phyloP scores from a whole-genome alignment of 441 rosid species.

The Jatropha multifida region DNA sequence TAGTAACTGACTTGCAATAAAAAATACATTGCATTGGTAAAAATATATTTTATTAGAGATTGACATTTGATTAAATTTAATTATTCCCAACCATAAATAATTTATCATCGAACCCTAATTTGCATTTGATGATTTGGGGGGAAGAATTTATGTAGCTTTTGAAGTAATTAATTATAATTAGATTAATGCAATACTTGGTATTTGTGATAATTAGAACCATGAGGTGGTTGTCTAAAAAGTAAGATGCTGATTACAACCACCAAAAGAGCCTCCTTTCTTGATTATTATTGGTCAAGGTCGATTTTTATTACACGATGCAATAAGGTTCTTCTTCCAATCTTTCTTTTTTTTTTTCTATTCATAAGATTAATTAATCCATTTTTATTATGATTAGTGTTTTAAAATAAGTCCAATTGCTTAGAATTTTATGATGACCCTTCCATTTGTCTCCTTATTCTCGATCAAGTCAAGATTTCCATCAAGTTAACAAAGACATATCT shows the following conservation, averaged over 20 bases:
- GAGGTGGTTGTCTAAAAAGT: slow-evolving; percentile 17
- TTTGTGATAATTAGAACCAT: slow-evolving; percentile 29
- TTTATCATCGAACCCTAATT: slow-evolving; percentile 16
- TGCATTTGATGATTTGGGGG: slow-evolving; percentile 22
- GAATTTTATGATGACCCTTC: slow-evolving; percentile 23
- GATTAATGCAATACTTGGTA: not conserved
- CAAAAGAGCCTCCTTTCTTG: slow-evolving; percentile 7
- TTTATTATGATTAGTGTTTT: slow-evolving; percentile 1
- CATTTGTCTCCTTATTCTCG: not conserved
- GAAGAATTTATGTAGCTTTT: slow-evolving; percentile 4
- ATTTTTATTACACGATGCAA: slow-evolving; percentile 21
- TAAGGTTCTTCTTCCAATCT: not conserved
- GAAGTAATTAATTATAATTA: not conserved
- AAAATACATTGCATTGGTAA: no score
- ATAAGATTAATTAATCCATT: not conserved
- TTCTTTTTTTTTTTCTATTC: not conserved
- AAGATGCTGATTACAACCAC: slow-evolving; percentile 23
- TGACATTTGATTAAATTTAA: no score
- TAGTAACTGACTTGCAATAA: no score
- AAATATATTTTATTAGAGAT: no score
- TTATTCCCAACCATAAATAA: not conserved
- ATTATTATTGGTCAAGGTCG: slow-evolving; percentile 3
- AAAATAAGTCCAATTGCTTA: slow-evolving; percentile 24
- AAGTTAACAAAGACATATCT: not conserved
- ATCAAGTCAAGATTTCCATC: slow-evolving; percentile 27